Percentiles rank a stretch among this genome's conserved stretches.
Conservation (phyloP, 306 rosid species). For the Ormosia emarginata region DNA sequence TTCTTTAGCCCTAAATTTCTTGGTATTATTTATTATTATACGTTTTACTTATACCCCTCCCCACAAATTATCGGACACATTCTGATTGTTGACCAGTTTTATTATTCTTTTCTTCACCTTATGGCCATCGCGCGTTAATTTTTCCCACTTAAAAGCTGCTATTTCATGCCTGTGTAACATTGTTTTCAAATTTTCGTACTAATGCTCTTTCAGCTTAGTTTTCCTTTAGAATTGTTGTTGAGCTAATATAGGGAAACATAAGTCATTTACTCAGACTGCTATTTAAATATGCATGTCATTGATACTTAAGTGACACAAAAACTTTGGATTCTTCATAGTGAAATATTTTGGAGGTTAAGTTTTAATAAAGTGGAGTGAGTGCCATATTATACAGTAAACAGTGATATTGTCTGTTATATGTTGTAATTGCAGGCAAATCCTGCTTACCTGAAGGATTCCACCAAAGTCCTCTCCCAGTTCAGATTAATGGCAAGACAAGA, state of each 20-base stretch:
- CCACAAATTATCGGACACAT: too few relatives aligned
- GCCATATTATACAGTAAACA: not conserved
- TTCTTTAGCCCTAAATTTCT: too few relatives aligned
- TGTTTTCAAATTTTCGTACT: not conserved
- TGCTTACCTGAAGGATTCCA: slow-evolving; percentile 67
- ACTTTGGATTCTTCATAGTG: not conserved
- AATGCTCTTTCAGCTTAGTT: not conserved
- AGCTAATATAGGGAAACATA: not conserved
- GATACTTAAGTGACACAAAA: not conserved
- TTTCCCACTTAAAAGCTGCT: not conserved
- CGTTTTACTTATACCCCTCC: too few relatives aligned
- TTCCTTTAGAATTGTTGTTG: not conserved
- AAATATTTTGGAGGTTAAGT: not conserved
- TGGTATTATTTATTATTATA: too few relatives aligned
- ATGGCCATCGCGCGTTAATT: too few relatives aligned
- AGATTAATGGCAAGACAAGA: slow-evolving; percentile 94
- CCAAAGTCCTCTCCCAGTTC: slow-evolving; percentile 75
- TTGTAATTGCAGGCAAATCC: slow-evolving; percentile 63
- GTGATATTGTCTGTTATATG: not conserved
- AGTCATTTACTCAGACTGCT: not conserved
- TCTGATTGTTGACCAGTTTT: too few relatives aligned
- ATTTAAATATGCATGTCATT: not conserved
- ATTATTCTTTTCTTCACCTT: too few relatives aligned
- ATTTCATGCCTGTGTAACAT: not conserved
- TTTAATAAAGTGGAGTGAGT: not conserved